Evolutionary conservation across 169 alveolate species (phyloP).

Genomic region (Plasmodium sp.): DNA sequence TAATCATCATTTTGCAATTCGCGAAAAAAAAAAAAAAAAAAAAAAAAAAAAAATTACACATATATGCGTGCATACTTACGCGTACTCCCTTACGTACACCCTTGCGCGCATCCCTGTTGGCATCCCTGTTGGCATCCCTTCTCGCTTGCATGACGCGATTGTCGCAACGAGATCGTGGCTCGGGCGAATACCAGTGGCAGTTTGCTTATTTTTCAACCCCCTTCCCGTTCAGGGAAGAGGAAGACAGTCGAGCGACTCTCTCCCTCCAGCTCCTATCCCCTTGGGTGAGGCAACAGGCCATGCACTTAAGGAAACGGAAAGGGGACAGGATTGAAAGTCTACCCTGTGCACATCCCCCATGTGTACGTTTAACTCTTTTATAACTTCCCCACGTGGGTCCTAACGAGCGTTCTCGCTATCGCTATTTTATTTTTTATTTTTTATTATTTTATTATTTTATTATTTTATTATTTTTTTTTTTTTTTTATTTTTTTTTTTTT

Average conservation of each 20-base stretch:
- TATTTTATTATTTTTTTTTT: neutral
- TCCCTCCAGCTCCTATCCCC: neutral
- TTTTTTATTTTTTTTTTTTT: neutral
- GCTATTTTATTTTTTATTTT: neutral
- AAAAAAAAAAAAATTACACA: neutral
- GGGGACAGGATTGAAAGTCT: neutral
- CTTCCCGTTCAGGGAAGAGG: neutral
- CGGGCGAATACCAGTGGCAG: neutral
- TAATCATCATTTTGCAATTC: neutral
- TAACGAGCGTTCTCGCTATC: neutral
- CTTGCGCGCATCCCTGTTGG: neutral
- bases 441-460: neutral
- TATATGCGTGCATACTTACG: neutral
- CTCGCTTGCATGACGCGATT: neutral
- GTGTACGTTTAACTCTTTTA: neutral
- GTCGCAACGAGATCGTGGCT: neutral
- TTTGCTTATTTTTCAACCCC: neutral
- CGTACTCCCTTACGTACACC: neutral
- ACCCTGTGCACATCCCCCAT: neutral
- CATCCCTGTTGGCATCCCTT: too few relatives aligned
- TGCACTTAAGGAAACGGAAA: neutral
- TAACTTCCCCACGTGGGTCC: neutral
- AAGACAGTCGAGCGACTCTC: neutral
- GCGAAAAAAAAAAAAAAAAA: conserved; percentile 2
- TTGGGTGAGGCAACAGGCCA: neutral